Conservation (phyloP, 2,329 filamentous ascomycete species). For the Ophiobolus disseminans region DNA sequence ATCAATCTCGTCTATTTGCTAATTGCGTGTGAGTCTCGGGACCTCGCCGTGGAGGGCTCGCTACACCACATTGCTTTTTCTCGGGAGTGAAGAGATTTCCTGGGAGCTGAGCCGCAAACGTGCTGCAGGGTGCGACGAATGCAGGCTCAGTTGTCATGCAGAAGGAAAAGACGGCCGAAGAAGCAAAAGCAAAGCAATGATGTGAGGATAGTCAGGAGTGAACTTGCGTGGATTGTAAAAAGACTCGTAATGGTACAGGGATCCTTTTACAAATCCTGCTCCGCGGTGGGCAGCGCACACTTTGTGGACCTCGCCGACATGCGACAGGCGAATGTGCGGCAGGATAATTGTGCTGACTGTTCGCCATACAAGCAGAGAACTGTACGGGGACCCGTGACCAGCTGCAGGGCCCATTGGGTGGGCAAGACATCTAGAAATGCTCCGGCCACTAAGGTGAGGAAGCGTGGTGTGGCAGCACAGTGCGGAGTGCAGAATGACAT, state of each 20-base stretch:
- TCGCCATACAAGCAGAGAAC: neutral
- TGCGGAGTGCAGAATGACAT: slow-evolving; percentile 19
- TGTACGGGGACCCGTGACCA: slow-evolving; percentile 8
- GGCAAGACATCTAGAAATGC: neutral
- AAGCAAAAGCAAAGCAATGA: neutral
- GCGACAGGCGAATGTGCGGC: slow-evolving; percentile 7
- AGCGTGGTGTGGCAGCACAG: slow-evolving; percentile 13
- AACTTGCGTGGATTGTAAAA: neutral
- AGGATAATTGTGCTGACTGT: neutral
- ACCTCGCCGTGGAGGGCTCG: slow-evolving; percentile 1
- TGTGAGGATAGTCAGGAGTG: neutral
- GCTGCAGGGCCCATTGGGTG: slow-evolving; percentile 6
- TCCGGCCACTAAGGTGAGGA: slow-evolving; percentile 8
- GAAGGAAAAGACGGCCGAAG: neutral
- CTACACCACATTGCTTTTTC: slow-evolving; percentile 24
- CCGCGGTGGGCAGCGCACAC: neutral
- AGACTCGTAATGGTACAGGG: neutral
- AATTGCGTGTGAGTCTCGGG: neutral
- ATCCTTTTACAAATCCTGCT: neutral
- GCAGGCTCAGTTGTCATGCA: slow-evolving; percentile 6
- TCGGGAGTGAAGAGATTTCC: slow-evolving; percentile 9
- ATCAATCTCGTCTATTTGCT: neutral
- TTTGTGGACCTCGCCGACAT: slow-evolving; percentile 12
- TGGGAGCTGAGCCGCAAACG: slow-evolving; percentile 24
- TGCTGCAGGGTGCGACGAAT: slow-evolving; percentile 12